Percentiles rank a stretch among this genome's conserved stretches.
Evolutionary conservation across 352 stramenopile genomes (phyloP).

Genomic region (Pythium myriotylum): DNA sequence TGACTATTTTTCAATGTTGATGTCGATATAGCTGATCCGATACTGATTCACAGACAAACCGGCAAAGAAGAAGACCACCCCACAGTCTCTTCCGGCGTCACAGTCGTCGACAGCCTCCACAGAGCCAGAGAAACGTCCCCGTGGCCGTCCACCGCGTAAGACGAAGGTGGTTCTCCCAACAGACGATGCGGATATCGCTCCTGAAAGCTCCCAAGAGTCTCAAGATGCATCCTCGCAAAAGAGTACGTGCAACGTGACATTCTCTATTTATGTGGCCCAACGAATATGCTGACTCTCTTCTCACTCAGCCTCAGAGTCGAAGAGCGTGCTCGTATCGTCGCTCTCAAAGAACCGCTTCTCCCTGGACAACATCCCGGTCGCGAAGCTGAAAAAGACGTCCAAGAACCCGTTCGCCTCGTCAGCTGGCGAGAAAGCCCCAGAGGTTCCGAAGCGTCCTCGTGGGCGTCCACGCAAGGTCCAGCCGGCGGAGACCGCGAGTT

Average conservation of each 20-base stretch:
- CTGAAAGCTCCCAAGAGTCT: conserved; percentile 49
- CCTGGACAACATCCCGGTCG: conserved; percentile 72
- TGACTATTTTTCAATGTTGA: conserved; percentile 18
- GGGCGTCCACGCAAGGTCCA: conserved; percentile 24
- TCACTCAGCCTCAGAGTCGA: conserved; percentile 46
- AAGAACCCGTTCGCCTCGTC: conserved; percentile 72
- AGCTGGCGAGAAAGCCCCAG: neutral
- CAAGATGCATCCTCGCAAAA: conserved; percentile 57
- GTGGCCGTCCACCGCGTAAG: conserved; percentile 30
- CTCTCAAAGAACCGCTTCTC: conserved; percentile 78
- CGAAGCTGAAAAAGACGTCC: conserved; percentile 78
- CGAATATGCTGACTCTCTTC: too few species aligned
- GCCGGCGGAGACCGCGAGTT: neutral
- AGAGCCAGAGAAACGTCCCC: conserved; percentile 24
- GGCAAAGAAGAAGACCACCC: conserved; percentile 12
- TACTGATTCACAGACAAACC: conserved; percentile 1
- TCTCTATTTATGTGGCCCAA: too few species aligned
- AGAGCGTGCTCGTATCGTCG: conserved; percentile 61
- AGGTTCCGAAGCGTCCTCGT: conserved; percentile 9
- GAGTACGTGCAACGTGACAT: conserved; percentile 21
- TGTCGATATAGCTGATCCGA: too few species aligned
- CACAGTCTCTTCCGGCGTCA: conserved; percentile 3
- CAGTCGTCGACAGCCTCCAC: conserved; percentile 12
- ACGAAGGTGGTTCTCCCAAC: conserved; percentile 29
- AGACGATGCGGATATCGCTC: conserved; percentile 28